These are phyloP conservation scores for Nakazawaea populi DNA, from an alignment of 805 yeast genomes.

Conservation along the genomic window DNA sequence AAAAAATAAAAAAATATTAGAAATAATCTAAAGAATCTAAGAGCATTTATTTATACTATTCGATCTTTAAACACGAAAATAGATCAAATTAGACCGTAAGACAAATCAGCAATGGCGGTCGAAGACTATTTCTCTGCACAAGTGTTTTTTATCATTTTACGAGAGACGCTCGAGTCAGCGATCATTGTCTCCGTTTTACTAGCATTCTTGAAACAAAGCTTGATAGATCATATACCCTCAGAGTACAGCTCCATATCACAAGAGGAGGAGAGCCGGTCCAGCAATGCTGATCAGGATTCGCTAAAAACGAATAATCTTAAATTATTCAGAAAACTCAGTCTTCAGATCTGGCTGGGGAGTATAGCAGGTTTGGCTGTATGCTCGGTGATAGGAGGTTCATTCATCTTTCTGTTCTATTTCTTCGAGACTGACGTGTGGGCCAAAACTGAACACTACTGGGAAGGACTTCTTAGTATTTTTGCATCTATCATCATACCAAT, in stretches of 20 bases:
- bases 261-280: not conserved
- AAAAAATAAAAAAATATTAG: not conserved
- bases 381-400: constrained; percentile 32
- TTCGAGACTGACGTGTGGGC: constrained; percentile 40
- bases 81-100: too few species aligned
- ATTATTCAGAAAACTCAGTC: constrained; percentile 17
- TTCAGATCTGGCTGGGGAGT: constrained; percentile 41
- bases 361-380: constrained; percentile 33
- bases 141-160: constrained; percentile 37
- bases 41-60: too few species aligned
- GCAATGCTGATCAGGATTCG: not conserved
- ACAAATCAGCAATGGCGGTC: not conserved
- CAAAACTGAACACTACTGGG: constrained; percentile 42
- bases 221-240: constrained; percentile 2
- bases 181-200: constrained; percentile 41
- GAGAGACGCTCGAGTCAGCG: constrained; percentile 43
- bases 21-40: too few species aligned
- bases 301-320: not conserved
- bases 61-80: too few species aligned
- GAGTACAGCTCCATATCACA: not conserved
- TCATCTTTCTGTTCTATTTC: constrained; percentile 32
- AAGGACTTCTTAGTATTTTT: constrained; percentile 35
- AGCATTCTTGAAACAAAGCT: constrained; percentile 34
- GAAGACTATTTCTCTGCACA: constrained; percentile 35
- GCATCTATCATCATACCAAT: constrained; percentile 39